Percentiles rank a stretch among this genome's conserved stretches.
These are phyloP conservation scores for Lophiotrema nucula DNA, from an alignment of 495 filamentous ascomycete species.

Conservation along the genomic window DNA sequence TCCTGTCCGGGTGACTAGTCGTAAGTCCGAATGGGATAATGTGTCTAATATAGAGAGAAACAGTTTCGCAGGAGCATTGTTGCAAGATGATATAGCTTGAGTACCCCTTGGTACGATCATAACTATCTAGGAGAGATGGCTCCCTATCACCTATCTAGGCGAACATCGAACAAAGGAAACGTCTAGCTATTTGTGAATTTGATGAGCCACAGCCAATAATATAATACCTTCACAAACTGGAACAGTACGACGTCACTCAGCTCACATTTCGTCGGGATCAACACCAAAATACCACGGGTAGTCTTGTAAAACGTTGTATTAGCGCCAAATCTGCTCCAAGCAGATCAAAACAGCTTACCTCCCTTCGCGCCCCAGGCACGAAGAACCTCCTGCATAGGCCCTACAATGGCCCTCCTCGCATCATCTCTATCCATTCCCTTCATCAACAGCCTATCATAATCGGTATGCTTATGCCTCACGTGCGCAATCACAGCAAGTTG, in stretches of 20 bases:
- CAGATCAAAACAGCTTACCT: slow-evolving; percentile 6
- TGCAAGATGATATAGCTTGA: no score
- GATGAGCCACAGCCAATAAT: background rate
- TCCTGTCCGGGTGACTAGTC: no score
- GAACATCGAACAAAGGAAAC: no score
- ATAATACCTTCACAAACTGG: background rate
- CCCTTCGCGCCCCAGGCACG: slow-evolving; percentile 37
- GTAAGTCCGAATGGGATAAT: no score
- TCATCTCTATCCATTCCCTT: slow-evolving; percentile 62
- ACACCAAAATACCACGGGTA: background rate
- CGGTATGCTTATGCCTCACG: slow-evolving; percentile 51
- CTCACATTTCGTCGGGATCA: background rate
- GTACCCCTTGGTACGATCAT: no score
- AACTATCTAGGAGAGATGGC: no score
- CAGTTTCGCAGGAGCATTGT: no score
- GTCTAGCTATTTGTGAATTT: background rate
- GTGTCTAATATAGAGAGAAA: no score
- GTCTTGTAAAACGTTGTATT: background rate
- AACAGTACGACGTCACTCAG: background rate
- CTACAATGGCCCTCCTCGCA: slow-evolving; percentile 43
- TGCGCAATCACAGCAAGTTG: slow-evolving; percentile 52
- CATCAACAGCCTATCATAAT: slow-evolving; percentile 47
- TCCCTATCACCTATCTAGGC: no score
- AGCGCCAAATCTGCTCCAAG: background rate
- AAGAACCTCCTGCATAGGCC: slow-evolving; percentile 44